Conservation (phyloP, 2,329 filamentous ascomycete genomes). For the Colletotrichum horii region DNA sequence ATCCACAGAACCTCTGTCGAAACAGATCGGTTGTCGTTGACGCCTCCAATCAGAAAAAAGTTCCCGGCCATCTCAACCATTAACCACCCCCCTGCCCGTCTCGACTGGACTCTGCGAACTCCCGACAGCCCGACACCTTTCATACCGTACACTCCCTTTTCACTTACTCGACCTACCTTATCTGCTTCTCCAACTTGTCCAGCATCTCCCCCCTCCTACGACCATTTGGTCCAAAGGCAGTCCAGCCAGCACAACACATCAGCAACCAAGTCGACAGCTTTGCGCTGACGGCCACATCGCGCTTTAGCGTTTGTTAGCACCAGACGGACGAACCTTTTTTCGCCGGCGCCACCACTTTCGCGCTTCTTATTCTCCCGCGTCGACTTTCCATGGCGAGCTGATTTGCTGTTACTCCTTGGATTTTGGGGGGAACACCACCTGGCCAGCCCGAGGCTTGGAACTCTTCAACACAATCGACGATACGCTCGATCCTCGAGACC, state of each 20-base stretch:
- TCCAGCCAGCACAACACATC: neutral
- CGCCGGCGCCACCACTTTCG: constrained; percentile 16
- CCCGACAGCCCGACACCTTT: constrained; percentile 1
- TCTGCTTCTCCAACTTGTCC: neutral
- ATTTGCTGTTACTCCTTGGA: constrained; percentile 8
- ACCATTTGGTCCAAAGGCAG: neutral
- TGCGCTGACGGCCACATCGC: constrained; percentile 19
- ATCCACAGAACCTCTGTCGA: neutral
- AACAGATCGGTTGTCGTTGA: neutral
- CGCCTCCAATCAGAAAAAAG: constrained; percentile 17
- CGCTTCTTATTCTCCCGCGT: constrained; percentile 1
- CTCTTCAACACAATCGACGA: neutral
- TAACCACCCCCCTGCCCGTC: neutral
- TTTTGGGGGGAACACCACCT: constrained; percentile 6
- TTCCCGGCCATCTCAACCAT: constrained; percentile 14
- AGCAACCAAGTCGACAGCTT: neutral
- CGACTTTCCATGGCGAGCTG: constrained; percentile 10
- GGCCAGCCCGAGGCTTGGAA: neutral
- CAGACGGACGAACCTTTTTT: constrained; percentile 11
- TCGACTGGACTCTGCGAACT: constrained; percentile 14
- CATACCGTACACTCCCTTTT: neutral
- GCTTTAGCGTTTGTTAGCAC: constrained; percentile 15
- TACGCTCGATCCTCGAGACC: neutral
- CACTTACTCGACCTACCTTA: neutral
- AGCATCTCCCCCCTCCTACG: neutral